Conservation (phyloP, 352 stramenopile genomes). For the Phytophthora sojae region DNA sequence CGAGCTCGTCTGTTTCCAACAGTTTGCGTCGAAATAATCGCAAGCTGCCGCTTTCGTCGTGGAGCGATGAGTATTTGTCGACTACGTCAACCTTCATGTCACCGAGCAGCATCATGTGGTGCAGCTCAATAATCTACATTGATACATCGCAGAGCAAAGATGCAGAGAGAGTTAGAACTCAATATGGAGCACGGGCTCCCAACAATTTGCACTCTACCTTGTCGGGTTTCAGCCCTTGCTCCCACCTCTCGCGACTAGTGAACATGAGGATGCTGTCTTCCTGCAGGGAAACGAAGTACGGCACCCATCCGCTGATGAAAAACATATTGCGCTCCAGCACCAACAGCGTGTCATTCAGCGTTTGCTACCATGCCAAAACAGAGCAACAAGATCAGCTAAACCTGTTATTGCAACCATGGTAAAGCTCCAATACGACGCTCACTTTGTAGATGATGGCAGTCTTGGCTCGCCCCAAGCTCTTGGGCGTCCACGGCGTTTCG, state of each 20-base stretch:
- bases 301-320: constrained; percentile 81
- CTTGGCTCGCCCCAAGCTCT: constrained; percentile 84
- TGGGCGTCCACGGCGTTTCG: constrained; percentile 84
- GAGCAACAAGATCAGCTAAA: not conserved
- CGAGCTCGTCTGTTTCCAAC: constrained; percentile 78
- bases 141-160: not conserved
- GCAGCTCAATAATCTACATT: constrained; percentile 74
- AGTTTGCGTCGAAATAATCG: constrained; percentile 81
- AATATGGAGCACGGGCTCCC: not conserved
- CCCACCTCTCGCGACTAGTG: constrained; percentile 81
- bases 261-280: constrained; percentile 84
- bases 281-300: constrained; percentile 88
- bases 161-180: not conserved
- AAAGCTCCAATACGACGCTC: not conserved
- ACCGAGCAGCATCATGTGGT: constrained; percentile 74
- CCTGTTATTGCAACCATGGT: not conserved
- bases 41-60: constrained; percentile 39
- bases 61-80: constrained; percentile 28
- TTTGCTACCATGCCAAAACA: constrained; percentile 63
- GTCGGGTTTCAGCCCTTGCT: constrained; percentile 82
- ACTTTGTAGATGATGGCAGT: constrained; percentile 90
- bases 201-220: constrained; percentile 47
- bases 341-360: constrained; percentile 84
- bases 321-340: constrained; percentile 87
- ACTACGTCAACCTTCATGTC: constrained; percentile 89